A percentile compares a stretch with the other conserved stretches of the same genome.
Conservation (phyloP, 768 basidiomycete genomes). For the Lentinula edodes region DNA sequence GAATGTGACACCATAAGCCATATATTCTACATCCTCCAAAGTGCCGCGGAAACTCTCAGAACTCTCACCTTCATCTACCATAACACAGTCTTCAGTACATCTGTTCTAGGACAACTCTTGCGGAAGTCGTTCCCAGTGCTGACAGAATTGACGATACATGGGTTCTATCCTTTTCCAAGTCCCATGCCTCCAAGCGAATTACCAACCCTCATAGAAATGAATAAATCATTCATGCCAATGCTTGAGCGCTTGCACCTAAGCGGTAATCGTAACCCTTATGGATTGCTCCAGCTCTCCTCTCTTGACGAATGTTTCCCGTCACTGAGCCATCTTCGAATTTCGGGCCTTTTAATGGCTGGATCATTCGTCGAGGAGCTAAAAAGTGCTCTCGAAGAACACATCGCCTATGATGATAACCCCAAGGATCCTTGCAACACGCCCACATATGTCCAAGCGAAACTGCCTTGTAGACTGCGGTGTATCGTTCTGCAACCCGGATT, state of each 20-base stretch:
- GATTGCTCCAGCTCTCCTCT: slow-evolving; percentile 32
- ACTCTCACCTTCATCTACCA: slow-evolving; percentile 34
- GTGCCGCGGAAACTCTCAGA: slow-evolving; percentile 35
- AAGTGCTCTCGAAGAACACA: slow-evolving; percentile 7
- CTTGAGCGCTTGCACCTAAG: slow-evolving; percentile 38
- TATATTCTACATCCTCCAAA: slow-evolving; percentile 27
- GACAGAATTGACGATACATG: slow-evolving; percentile 34
- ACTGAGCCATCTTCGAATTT: slow-evolving; percentile 33
- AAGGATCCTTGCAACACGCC: not conserved
- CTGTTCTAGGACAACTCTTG: slow-evolving; percentile 37
- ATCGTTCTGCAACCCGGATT: slow-evolving; percentile 5
- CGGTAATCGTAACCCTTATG: slow-evolving; percentile 47
- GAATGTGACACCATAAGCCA: slow-evolving; percentile 9
- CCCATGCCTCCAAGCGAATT: slow-evolving; percentile 3
- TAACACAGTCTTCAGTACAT: slow-evolving; percentile 23
- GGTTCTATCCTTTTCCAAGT: slow-evolving; percentile 46
- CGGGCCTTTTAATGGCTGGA: slow-evolving; percentile 36
- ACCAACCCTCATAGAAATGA: not conserved
- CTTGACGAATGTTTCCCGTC: slow-evolving; percentile 35
- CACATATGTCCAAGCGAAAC: not conserved
- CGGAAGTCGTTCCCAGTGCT: slow-evolving; percentile 35
- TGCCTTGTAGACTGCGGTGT: not conserved
- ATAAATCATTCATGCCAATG: slow-evolving; percentile 22
- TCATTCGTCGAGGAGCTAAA: slow-evolving; percentile 38
- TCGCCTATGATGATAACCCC: not conserved